Evolutionary conservation across 441 rosid genomes (phyloP).

Genomic region (Metrosideros polymorpha): DNA sequence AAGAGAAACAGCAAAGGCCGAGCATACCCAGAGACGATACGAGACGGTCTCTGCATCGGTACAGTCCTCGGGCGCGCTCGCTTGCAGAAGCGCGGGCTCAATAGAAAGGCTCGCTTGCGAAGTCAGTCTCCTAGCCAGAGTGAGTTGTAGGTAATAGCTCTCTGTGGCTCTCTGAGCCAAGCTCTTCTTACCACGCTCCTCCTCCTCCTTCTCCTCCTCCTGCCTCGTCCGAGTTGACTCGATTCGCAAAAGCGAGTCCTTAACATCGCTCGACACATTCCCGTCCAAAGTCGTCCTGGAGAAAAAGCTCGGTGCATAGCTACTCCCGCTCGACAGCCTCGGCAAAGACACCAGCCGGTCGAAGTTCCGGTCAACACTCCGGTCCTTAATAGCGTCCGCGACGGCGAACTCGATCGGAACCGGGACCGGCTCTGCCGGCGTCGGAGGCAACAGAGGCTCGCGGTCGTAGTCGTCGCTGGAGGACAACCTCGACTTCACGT

Average conservation of each 20-base stretch:
- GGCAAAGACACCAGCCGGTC: slow-evolving; percentile 66
- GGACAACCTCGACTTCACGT: slow-evolving; percentile 27
- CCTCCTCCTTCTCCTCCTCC: slow-evolving; percentile 11
- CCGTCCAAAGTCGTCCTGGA: slow-evolving; percentile 64
- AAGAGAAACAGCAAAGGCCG: background rate
- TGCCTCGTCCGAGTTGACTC: slow-evolving; percentile 21
- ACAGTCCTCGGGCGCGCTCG: slow-evolving; percentile 8
- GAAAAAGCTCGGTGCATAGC: slow-evolving; percentile 75
- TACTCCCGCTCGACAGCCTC: slow-evolving; percentile 81
- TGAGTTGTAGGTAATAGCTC: slow-evolving; percentile 63
- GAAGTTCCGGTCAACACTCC: slow-evolving; percentile 44
- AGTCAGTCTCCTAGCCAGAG: slow-evolving; percentile 65
- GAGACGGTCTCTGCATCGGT: slow-evolving; percentile 54
- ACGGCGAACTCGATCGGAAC: background rate
- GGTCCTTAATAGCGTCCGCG: slow-evolving; percentile 5
- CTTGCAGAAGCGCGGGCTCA: slow-evolving; percentile 33
- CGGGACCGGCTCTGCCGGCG: slow-evolving; percentile 11
- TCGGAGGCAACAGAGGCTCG: slow-evolving; percentile 33
- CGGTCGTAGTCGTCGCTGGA: slow-evolving; percentile 30
- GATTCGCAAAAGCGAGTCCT: slow-evolving; percentile 33
- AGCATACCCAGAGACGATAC: slow-evolving; percentile 75
- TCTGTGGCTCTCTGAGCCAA: slow-evolving; percentile 41
- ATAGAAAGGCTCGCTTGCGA: slow-evolving; percentile 47
- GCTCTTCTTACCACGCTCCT: slow-evolving; percentile 13
- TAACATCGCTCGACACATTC: slow-evolving; percentile 42